Evolutionary conservation across 1,284 basidiomycete species (phyloP), one percentile per base, ranked within the genome.

Genomic region (Mycosarcoma mackinlayi): DNA sequence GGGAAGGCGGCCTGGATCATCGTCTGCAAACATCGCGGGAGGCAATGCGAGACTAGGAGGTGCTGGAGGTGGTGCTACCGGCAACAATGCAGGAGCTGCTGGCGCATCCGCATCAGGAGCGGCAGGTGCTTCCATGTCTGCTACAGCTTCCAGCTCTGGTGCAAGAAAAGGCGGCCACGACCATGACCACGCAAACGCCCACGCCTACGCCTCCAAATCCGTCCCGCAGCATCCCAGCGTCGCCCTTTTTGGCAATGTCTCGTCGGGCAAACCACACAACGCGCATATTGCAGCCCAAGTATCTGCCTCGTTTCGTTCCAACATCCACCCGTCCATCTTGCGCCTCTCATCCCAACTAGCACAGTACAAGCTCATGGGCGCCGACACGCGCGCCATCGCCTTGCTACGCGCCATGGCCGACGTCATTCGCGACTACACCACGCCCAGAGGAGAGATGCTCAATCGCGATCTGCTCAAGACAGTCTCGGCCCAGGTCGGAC

Each of bases 401-500:
- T 71, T 80, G 4, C 71, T 82, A 1, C 65, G 52, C 2, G 80
- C 80, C 1, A 69, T 82, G 48, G 69, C 69, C 21, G 75, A 79
- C 28, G 77, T 82, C 41, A 76, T 82, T 18, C 54, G 63, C n/a
- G 80, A 82, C 61, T 82, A 82, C 63, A 69, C 67, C 25, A 81
- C 80, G 6, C 79, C 80, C 10, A 35, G 50, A 16, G 78, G 77
- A n/a, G 78, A 78, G 16, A 75, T 76, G 53, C 73, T 82, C 23
- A 80, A 66, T 39, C 66, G 80, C 21, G 78, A 81, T 42, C 47
- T 82, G 21, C 68, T 82, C 27, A 77, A 74, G 16, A 71, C 57
- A 3, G 65, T 82, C 11, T 73, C 68, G 7, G 65, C 92, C 16
- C 94, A 96, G 86, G 95, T 96, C 73, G 90, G 89, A 24, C 90